Conservation (phyloP, 768 basidiomycete species). For the Pulveroboletus sp. region DNA sequence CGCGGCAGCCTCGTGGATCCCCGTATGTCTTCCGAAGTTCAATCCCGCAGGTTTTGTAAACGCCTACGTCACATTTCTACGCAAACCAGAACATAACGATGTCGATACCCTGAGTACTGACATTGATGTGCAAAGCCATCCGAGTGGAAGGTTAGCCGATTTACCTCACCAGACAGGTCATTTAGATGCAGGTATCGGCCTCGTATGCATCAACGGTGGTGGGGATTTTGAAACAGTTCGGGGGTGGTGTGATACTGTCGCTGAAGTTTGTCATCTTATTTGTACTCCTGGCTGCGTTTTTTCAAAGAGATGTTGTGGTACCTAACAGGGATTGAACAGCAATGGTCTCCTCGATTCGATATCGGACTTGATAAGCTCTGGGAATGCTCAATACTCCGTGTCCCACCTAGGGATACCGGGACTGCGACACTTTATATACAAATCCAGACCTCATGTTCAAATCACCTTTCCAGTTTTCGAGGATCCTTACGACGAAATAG, state of each 20-base stretch:
- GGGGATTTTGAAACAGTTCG: conserved; percentile 83
- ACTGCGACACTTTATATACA: conserved; percentile 92
- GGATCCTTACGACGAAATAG: conserved; percentile 67
- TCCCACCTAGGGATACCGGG: conserved; percentile 84
- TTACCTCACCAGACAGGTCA: conserved; percentile 14
- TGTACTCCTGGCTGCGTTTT: background rate
- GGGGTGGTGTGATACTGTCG: conserved; percentile 65
- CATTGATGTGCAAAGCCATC: background rate
- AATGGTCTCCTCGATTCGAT: conserved; percentile 56
- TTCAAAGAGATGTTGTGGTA: background rate
- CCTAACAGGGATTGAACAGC: conserved; percentile 53
- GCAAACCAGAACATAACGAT: conserved; percentile 32
- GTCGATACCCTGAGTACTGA: background rate
- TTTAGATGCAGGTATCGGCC: conserved; percentile 43
- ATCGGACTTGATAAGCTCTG: conserved; percentile 40
- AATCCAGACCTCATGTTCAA: conserved; percentile 85
- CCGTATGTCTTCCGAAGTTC: conserved; percentile 93
- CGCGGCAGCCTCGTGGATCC: conserved; percentile 87
- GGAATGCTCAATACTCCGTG: conserved; percentile 59
- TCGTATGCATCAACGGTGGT: conserved; percentile 78
- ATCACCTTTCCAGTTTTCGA: conserved; percentile 83
- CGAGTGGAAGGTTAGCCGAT: background rate
- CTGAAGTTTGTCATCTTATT: conserved; percentile 41
- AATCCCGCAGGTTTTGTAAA: conserved; percentile 87
- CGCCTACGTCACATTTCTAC: conserved; percentile 76